phyloP scores from a whole-genome alignment of 192 early-diverging fungal species.

The Globomyces pollinis-pini region DNA sequence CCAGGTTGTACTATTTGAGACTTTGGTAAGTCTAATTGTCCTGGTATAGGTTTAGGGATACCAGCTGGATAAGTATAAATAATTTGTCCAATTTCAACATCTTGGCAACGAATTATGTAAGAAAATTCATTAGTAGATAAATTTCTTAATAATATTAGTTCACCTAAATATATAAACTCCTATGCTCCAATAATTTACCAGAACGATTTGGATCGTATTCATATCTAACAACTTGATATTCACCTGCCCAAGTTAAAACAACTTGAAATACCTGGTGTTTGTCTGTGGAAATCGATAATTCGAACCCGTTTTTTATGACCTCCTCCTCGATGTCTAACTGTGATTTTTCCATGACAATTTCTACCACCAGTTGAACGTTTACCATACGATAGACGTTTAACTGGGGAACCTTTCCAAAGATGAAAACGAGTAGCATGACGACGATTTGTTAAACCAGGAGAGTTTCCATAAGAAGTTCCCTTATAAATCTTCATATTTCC shows the following conservation, averaged over 20 bases:
- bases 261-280: constrained; percentile 51
- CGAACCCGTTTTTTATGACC: constrained; percentile 85
- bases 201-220: constrained; percentile 93
- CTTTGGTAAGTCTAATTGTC: constrained; percentile 22
- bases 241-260: too few relatives aligned
- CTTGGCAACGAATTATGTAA: constrained; percentile 80
- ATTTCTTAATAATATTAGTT: constrained; percentile 77
- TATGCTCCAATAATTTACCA: too few relatives aligned
- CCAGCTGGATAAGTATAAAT: constrained; percentile 56
- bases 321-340: constrained; percentile 86
- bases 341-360: constrained; percentile 83
- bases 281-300: constrained; percentile 78
- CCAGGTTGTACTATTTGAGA: constrained; percentile 62
- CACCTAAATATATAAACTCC: too few relatives aligned
- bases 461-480: constrained; percentile 61
- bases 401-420: constrained; percentile 76
- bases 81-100: constrained; percentile 65
- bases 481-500: constrained; percentile 91
- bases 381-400: constrained; percentile 70
- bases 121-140: constrained; percentile 65
- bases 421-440: constrained; percentile 78
- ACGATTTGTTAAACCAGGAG: constrained; percentile 78
- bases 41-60: constrained; percentile 16
- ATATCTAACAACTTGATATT: constrained; percentile 65
- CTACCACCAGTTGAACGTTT: constrained; percentile 81